phyloP scores from a whole-genome alignment of 768 basidiomycete species.

The Lentinula sp. region DNA sequence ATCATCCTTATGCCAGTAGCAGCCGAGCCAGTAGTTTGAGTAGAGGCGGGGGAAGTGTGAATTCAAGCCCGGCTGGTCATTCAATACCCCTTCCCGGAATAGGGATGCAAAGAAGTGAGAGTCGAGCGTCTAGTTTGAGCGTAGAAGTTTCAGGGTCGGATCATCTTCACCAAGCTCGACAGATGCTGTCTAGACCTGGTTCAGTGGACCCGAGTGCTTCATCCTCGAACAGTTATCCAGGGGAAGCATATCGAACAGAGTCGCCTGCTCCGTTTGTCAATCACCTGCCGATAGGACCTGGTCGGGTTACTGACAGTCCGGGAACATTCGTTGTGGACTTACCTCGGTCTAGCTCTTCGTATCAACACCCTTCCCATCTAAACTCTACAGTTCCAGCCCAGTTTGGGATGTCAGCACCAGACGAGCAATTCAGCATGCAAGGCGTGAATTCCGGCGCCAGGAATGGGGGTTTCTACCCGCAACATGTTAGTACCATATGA shows the following conservation, averaged over 20 bases:
- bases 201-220: constrained; percentile 6
- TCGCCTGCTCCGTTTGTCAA: constrained; percentile 30
- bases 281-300: neutral
- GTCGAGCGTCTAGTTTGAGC: constrained; percentile 11
- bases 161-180: constrained; percentile 2
- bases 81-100: constrained; percentile 16
- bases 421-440: neutral
- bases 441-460: neutral
- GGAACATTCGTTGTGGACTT: constrained; percentile 4
- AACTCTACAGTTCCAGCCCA: neutral
- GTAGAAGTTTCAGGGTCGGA: constrained; percentile 26
- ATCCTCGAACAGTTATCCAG: constrained; percentile 18
- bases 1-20: constrained; percentile 47
- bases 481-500: constrained; percentile 12
- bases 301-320: constrained; percentile 6
- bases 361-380: neutral
- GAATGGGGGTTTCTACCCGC: neutral
- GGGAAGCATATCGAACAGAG: constrained; percentile 33
- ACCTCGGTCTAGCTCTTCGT: neutral
- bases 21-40: constrained; percentile 5
- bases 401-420: neutral
- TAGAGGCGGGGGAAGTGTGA: constrained; percentile 7
- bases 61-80: constrained; percentile 35
- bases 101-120: constrained; percentile 22
- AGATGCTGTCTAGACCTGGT: constrained; percentile 8